Base-by-base conservation (phyloP, 257 asterid species). In the Scutellaria galericulata region DNA sequence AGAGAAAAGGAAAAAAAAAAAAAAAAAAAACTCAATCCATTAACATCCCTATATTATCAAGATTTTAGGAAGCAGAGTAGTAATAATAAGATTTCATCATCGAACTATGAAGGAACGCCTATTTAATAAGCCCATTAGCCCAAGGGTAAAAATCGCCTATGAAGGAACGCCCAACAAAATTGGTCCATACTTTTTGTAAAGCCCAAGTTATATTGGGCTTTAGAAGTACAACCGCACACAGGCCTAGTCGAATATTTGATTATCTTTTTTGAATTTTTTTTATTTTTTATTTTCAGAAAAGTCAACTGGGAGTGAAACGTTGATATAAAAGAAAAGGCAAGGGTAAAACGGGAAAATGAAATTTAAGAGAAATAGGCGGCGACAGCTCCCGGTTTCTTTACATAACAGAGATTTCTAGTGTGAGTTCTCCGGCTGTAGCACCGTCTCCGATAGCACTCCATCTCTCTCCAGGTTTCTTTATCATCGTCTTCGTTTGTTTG, bases 381-480 rank as follows among this genome's bases (percentile, higher is more conserved):
- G 53, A n/a, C 3, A 15, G 10, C 22, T 54, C 54, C n/a, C 12
- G 11, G 12, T 13, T 8, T 44, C 11, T 48, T 0, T 71, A 24
- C 20, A 3, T 15, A 53, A 20, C 10, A 2, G 57, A 58, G 50
- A 50, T 24, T 46, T 61, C 31, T 15, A 56, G 3, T 57, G 52
- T 7, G 7, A 2, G 44, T 44, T 7, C 35, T 27, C 58, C 40
- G 63, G 46, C 1, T 18, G 18, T 15, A 73, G 60, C 68, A 4
- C 40, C 59, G 78, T 57, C 45, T 64, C 73, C 50, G 72, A 54
- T 42, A 35, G 67, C 46, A 4, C 48, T 52, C 46, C 11, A 0
- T 40, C 40, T 64, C 59, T 35, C 64, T 40, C 68, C 54, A 68
- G 80, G 80, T 75, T 40, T 48, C 40, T 50, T 31, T 51, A 58